A percentile compares a stretch with the other conserved stretches of the same genome.
Conservation (phyloP, 352 stramenopile genomes). For the Globisporangium recalcitrans region DNA sequence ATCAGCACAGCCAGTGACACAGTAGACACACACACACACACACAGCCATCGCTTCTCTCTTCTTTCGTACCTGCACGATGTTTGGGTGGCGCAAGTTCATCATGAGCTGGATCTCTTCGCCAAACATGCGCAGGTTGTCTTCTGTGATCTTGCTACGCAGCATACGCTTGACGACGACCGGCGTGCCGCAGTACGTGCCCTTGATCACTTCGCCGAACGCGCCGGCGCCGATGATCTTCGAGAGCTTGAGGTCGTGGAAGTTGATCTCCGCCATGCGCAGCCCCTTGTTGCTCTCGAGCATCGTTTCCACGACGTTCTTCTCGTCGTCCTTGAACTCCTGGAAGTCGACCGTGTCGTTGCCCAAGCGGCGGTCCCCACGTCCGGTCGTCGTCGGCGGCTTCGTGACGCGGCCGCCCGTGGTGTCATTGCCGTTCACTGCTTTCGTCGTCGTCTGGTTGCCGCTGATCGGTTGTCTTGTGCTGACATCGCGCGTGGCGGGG, state of each 20-base stretch:
- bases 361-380: neutral
- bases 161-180: constrained; percentile 87
- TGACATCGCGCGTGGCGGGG: neutral
- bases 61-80: constrained; percentile 63
- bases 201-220: constrained; percentile 88
- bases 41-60: neutral
- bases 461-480: no score
- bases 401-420: neutral
- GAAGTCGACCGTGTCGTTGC: constrained; percentile 68
- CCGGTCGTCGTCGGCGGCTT: neutral
- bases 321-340: constrained; percentile 84
- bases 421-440: neutral
- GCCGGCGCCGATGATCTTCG: constrained; percentile 84
- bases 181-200: constrained; percentile 84
- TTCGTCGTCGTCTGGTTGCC: no score
- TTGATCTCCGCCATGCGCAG: constrained; percentile 87
- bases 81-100: constrained; percentile 87
- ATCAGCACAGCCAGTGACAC: neutral
- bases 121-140: constrained; percentile 86
- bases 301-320: constrained; percentile 84
- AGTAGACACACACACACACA: neutral
- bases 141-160: constrained; percentile 86
- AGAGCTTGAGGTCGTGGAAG: constrained; percentile 85
- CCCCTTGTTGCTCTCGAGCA: constrained; percentile 85
- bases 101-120: constrained; percentile 88